Evolutionary conservation across 202 grass and related monocot species (phyloP), one percentile per base, ranked within the genome.

Genomic region (Setaria viridis): DNA sequence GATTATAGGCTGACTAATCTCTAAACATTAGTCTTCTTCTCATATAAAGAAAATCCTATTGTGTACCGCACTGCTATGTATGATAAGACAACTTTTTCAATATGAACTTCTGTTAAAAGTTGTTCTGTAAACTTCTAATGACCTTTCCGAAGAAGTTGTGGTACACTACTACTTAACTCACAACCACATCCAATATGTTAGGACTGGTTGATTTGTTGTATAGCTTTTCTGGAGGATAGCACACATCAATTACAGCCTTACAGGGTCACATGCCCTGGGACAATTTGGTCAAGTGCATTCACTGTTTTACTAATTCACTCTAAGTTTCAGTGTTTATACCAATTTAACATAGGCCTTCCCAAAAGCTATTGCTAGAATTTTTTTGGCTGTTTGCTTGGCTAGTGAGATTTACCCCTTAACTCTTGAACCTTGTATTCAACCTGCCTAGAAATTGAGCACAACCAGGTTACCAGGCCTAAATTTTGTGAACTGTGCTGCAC

Each of bases 301-400:
- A 2, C 11, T 42, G 54, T 39, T 62, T 60, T 45, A 78, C 3
- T 78, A 45, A 47, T 47, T 63, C 12, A 63, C 4, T 32, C 4
- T 72, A 68, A 33, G 10, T 72, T 71, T 83, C 56, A 43, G 7
- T n/a, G 54, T 70, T 47, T 47, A 74, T 70, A 87, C 25, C 25
- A 67, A 14, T 16, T 57, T 1, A 64, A 41, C 7, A 83, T 65
- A 84, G 49, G 32, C 32, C 25, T 69, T 84, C 11, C 16, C 57
- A 75, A 67, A 76, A 67, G 25, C 21, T 55, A 1, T 54, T 51
- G 10, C 20, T 58, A 21, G 7, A n/a, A 9, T 21, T 0, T 56
- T 21, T 56, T 56, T 69, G 14, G 11, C 11, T 57, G 4, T 33
- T 25, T 69, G n/a, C 13, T 57, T 57, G 45, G 1, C 16, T 82